Evolutionary conservation across 2,329 filamentous ascomycete genomes (phyloP).

Genomic region (Alternaria arborescens): DNA sequence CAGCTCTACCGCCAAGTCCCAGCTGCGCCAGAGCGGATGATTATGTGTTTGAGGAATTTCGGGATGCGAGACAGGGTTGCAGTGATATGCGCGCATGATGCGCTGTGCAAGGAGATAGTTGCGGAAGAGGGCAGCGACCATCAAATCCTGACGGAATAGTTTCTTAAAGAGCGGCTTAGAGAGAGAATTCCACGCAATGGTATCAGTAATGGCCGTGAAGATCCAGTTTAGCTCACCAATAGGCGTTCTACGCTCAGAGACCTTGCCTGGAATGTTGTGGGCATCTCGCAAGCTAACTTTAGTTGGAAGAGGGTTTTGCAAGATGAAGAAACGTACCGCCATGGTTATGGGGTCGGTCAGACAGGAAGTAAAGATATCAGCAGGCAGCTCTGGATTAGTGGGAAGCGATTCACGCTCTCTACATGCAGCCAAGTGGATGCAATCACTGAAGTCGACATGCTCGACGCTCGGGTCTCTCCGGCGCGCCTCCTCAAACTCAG

Average conservation of each 20-base stretch:
- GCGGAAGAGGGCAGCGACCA: slow-evolving; percentile 97
- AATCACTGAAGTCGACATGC: slow-evolving; percentile 75
- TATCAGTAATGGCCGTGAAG: slow-evolving; percentile 98
- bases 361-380: slow-evolving; percentile 95
- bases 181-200: slow-evolving; percentile 96
- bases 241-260: slow-evolving; percentile 92
- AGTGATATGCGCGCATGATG: slow-evolving; percentile 96
- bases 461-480: slow-evolving; percentile 76
- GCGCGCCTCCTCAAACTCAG: slow-evolving; percentile 80
- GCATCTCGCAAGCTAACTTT: slow-evolving; percentile 81
- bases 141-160: slow-evolving; percentile 94
- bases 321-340: slow-evolving; percentile 93
- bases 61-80: slow-evolving; percentile 91
- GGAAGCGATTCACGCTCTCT: slow-evolving; percentile 89
- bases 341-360: slow-evolving; percentile 97
- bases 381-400: slow-evolving; percentile 90
- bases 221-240: slow-evolving; percentile 99
- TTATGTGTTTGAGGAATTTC: slow-evolving; percentile 93
- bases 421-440: slow-evolving; percentile 93
- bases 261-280: slow-evolving; percentile 85
- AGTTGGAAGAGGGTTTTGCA: slow-evolving; percentile 81
- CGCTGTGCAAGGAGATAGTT: slow-evolving; percentile 95
- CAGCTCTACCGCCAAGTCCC: slow-evolving; percentile 97
- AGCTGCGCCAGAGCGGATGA: slow-evolving; percentile 95
- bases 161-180: slow-evolving; percentile 93